Evolutionary conservation across 768 basidiomycete genomes (phyloP).

Genomic region (Mrakia frigida): DNA sequence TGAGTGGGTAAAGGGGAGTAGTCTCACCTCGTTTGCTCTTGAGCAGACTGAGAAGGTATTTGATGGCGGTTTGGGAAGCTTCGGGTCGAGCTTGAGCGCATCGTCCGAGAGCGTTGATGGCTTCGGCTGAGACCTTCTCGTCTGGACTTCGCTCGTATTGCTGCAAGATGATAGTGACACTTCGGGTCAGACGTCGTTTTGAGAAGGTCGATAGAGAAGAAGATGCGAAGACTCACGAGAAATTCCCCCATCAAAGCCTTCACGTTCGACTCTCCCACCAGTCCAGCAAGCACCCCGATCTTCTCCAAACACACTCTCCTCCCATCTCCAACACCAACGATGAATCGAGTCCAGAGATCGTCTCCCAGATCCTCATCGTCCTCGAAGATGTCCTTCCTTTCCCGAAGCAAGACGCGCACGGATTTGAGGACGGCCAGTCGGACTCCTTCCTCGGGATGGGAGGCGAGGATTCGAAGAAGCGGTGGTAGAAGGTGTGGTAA

Average conservation of each 20-base stretch:
- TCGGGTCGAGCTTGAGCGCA: constrained; percentile 67
- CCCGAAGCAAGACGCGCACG: background rate
- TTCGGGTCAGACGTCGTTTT: background rate
- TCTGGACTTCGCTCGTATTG: constrained; percentile 75
- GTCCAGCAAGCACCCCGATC: constrained; percentile 62
- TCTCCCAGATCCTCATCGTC: constrained; percentile 26
- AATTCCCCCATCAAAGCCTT: constrained; percentile 73
- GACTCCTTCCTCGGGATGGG: constrained; percentile 19
- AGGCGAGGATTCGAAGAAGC: constrained; percentile 25
- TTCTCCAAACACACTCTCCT: constrained; percentile 52
- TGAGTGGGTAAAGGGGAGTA: background rate
- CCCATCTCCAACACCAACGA: constrained; percentile 38
- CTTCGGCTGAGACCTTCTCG: constrained; percentile 62
- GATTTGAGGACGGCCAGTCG: constrained; percentile 23
- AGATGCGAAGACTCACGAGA: constrained; percentile 54
- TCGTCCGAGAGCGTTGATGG: constrained; percentile 72
- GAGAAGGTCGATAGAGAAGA: background rate
- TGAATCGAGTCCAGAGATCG: constrained; percentile 5
- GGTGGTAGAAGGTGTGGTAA: constrained; percentile 29
- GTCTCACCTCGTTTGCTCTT: constrained; percentile 65
- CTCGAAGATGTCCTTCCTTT: constrained; percentile 29
- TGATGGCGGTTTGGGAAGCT: constrained; percentile 64
- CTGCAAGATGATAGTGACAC: constrained; percentile 47
- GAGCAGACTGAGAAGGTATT: constrained; percentile 71
- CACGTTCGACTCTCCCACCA: constrained; percentile 64